Evolutionary conservation across 768 basidiomycete species (phyloP), one percentile per base, ranked within the genome.

Genomic region (Lactifluus subvellereus): DNA sequence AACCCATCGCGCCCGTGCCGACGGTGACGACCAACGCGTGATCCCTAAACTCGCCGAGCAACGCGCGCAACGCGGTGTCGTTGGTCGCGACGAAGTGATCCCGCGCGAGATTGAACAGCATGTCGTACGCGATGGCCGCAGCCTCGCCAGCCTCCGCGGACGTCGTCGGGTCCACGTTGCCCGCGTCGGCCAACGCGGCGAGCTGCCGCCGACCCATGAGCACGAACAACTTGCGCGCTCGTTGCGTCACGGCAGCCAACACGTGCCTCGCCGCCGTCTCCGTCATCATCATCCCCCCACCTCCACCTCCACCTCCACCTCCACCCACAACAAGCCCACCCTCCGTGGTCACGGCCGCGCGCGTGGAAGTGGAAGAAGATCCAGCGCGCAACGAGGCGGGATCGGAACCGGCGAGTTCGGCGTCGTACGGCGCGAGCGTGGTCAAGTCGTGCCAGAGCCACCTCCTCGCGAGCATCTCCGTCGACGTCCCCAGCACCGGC

Each of bases 371-470:
- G 14, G 59, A 2, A 5, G 49, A 9, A 0, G 33, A 10, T 43
- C 74, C 84, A 16, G 84, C 83, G 18, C 80, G 74, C 57, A 88
- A 75, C 42, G 84, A 84, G 4, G 83, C 80, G n/a, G 80, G 82
- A 69, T 89, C 86, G 22, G 82, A 83, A 55, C 78, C 84, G 0
- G 82, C 78, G 43, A 91, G 80, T 72, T 98, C 94, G 64, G 81
- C 79, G 71, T 90, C 86, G 77, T 95, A 97, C 1, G 90, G 78
- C 16, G 76, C 77, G 67, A 94, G 87, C 2, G 96, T 97, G 4
- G 94, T 92, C 27, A 93, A 73, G 73, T 96, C 92, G 74, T 98
- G 92, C 85, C 91, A 92, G 16, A 94, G 76, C 85, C 91, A 93
- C 51, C 67, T 49, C 50, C 72, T 55, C 40, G 86, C 73, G 48